These are phyloP conservation scores for Solioccasus polychromus DNA, from an alignment of 768 basidiomycete genomes.

Conservation along the genomic window DNA sequence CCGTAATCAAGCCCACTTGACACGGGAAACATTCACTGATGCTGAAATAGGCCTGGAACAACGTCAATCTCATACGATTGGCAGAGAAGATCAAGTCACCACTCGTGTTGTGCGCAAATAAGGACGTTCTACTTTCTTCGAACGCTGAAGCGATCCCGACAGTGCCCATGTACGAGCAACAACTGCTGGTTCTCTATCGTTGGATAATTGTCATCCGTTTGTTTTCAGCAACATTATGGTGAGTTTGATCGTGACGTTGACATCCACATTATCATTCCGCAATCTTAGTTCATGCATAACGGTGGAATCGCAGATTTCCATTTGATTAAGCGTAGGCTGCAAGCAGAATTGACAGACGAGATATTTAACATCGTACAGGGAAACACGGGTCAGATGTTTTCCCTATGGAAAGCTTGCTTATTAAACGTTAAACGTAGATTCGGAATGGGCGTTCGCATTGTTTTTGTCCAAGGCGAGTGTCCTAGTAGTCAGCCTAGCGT, in stretches of 20 bases:
- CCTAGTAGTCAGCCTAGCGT: background rate
- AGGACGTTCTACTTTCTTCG: background rate
- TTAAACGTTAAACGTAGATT: constrained; percentile 56
- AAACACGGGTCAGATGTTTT: constrained; percentile 68
- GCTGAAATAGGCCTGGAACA: constrained; percentile 86
- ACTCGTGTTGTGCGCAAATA: constrained; percentile 75
- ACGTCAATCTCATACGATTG: constrained; percentile 85
- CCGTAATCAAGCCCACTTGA: constrained; percentile 46
- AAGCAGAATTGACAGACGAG: constrained; percentile 72
- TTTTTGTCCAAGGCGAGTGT: constrained; percentile 73
- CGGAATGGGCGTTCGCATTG: constrained; percentile 95
- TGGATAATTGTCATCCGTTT: constrained; percentile 97
- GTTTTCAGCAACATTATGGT: constrained; percentile 92
- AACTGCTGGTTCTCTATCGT: constrained; percentile 85
- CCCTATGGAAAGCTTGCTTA: background rate
- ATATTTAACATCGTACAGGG: constrained; percentile 87
- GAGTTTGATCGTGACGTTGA: constrained; percentile 6
- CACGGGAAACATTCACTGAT: constrained; percentile 9
- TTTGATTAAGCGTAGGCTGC: constrained; percentile 77
- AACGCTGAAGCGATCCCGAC: constrained; percentile 7
- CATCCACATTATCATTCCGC: background rate
- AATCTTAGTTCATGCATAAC: constrained; percentile 89
- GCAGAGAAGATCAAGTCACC: constrained; percentile 98
- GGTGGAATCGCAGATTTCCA: constrained; percentile 87
- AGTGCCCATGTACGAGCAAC: constrained; percentile 93